Evolutionary conservation across 2,329 filamentous ascomycete species (phyloP).

Genomic region (Fusarium redolens): DNA sequence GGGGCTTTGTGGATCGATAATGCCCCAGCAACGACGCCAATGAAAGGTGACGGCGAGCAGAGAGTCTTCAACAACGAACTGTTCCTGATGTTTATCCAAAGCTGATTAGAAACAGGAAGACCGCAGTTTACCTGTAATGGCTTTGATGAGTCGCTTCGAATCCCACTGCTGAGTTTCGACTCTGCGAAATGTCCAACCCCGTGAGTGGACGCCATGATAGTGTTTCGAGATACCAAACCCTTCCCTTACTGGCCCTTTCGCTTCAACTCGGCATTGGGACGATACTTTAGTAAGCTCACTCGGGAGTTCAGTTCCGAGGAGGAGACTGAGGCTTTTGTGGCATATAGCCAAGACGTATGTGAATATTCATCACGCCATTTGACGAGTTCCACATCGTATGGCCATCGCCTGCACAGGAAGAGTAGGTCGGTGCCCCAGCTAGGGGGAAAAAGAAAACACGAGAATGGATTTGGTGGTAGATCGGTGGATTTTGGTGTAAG

Average conservation of each 20-base stretch:
- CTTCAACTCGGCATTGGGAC: neutral
- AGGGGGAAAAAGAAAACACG: too few relatives aligned
- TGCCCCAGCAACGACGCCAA: neutral
- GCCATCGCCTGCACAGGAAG: neutral
- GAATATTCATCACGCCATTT: neutral
- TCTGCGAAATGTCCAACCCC: neutral
- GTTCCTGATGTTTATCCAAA: neutral
- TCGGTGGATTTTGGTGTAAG: too few relatives aligned
- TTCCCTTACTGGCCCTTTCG: accelerated
- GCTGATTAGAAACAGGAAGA: neutral
- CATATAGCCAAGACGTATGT: neutral
- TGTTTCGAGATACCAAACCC: neutral
- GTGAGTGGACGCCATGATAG: neutral
- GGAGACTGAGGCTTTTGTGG: neutral
- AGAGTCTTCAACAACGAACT: neutral
- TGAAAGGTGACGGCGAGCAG: neutral
- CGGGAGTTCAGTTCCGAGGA: neutral
- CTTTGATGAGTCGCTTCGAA: too few relatives aligned
- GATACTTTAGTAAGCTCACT: neutral
- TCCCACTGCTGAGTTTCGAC: neutral
- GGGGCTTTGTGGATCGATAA: constrained; percentile 18
- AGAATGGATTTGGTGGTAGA: too few relatives aligned
- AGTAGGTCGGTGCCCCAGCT: too few relatives aligned
- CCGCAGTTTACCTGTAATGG: accelerated
- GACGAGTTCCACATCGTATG: neutral